Evolutionary conservation across 352 stramenopile genomes (phyloP), one percentile per base, ranked within the genome.

Genomic region (Aphanomyces cochlioides): DNA sequence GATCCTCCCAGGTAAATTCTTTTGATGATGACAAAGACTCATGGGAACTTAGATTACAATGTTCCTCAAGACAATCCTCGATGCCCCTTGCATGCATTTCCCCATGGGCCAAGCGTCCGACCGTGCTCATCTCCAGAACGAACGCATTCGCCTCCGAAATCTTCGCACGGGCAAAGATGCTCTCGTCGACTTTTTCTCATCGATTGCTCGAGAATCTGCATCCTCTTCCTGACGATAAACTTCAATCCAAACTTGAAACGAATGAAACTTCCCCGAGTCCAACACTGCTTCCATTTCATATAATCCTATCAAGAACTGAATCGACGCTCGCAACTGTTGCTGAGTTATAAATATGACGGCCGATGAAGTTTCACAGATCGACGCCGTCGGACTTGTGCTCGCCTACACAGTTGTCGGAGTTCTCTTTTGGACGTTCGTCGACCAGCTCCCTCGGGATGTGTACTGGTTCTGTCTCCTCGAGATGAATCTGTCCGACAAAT

Each of bases 61-160:
- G 34, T 73, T 73, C 34, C 43, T 73, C 10, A 68, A 67, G 48
- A 68, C 56, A 28, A 67, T 40, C 8, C 60, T 73, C 17, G 39
- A 69, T 12, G 67, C 67, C 28, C 67, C 67, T n/a, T 50, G 39
- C 37, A 69, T 73, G 67, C 67, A 73, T 47, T 73, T 73, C 47
- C 67, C 67, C 38, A 73, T 73, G 67, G 67, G 67, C 36, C 67
- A 73, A 59, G 56, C 67, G 48, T 69, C 67, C 4, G 67, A 73
- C 53, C 56, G 67, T 43, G 67, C 67, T n/a, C 67, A 73, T 58
- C 56, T 73, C 15, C 67, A 73, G 59, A 73, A 73, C 59, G 67
- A 73, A 56, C 67, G 67, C 36, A 73, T 73, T 38, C 67, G 67
- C 8, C 53, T 73, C 7, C 45, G 60, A 36, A 73, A 73, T 41